Evolutionary conservation across 75 land plant species (phyloP), one percentile per base, ranked within the genome.

Genomic region (Pinus tabuliformis): DNA sequence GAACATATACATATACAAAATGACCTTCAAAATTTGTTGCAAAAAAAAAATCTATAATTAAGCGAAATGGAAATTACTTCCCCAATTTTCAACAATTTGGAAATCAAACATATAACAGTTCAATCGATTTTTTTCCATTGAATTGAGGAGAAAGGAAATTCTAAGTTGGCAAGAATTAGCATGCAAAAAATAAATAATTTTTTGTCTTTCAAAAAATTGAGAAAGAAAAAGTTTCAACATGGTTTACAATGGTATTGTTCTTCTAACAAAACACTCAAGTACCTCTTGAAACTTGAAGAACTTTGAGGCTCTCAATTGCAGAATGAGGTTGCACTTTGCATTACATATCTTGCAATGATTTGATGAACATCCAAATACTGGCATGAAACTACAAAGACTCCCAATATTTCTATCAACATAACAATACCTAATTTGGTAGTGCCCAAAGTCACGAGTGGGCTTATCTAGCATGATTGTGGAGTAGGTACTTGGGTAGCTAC

Each of bases 201-300:
- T 15, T 17, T 15, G 2, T 3, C 28, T 7, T 61, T 61, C 1
- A 13, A 13, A 60, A 2, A 21, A 1, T 24, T 14, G 28, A 62
- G 65, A 62, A 33, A 4, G 16, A 24, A 28, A 62, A 62, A 12
- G 15, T 62, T 33, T 20, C 5, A 11, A 1, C 2, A 26, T 28
- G 3, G 28, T 1, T 26, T 56, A 12, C 24, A 21, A 17, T 26
- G 14, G 1, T 24, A 58, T 7, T 30, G 24, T 22, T 15, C 14
- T 5, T 15, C 28, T 24, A 54, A 74, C 39, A 63, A 56, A 5
- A 24, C 9, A 56, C 63, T 14, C 24, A 14, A 22, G 20, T 49
- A 97, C 97, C 99, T 97, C 99, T 82, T 97, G 99, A 74, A 94
- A 97, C 82, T 92, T 97, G 78, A 92, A 73, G 72, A 94, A 94